A percentile compares a stretch with the other conserved stretches of the same genome.
phyloP scores from a whole-genome alignment of 352 stramenopile species.

The Plasmopara viticola region DNA sequence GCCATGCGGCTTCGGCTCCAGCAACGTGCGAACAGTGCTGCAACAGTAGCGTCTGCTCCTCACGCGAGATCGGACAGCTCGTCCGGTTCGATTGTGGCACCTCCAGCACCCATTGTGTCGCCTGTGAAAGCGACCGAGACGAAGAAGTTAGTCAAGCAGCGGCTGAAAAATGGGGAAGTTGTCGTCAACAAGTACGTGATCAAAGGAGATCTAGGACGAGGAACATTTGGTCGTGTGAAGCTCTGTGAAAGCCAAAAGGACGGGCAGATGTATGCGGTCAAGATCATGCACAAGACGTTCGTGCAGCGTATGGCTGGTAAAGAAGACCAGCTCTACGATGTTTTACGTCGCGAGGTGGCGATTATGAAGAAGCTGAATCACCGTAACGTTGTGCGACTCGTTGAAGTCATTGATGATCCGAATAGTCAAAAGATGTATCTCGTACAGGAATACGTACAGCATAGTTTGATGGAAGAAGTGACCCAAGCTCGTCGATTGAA shows the following conservation, averaged over 20 bases:
- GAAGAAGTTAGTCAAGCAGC: conserved; percentile 74
- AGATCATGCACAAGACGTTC: conserved; percentile 89
- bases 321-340: conserved; percentile 80
- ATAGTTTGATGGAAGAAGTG: conserved; percentile 89
- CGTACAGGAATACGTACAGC: conserved; percentile 92
- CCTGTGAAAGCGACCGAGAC: conserved; percentile 68
- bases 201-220: conserved; percentile 85
- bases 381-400: conserved; percentile 89
- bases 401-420: conserved; percentile 93
- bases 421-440: conserved; percentile 93
- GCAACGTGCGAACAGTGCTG: conserved; percentile 35
- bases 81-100: conserved; percentile 24
- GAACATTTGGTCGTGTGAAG: conserved; percentile 86
- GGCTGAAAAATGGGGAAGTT: conserved; percentile 78
- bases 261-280: conserved; percentile 77
- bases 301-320: conserved; percentile 84
- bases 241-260: conserved; percentile 78
- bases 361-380: conserved; percentile 96
- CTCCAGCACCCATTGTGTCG: conserved; percentile 36
- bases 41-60: conserved; percentile 12
- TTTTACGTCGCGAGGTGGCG: conserved; percentile 85
- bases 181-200: conserved; percentile 94
- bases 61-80: conserved; percentile 19
- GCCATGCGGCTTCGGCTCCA: conserved; percentile 76
- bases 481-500: conserved; percentile 53